These are phyloP conservation scores for Trichopus zeylanicus DNA, from an alignment of 116 monocot species.

Conservation along the genomic window DNA sequence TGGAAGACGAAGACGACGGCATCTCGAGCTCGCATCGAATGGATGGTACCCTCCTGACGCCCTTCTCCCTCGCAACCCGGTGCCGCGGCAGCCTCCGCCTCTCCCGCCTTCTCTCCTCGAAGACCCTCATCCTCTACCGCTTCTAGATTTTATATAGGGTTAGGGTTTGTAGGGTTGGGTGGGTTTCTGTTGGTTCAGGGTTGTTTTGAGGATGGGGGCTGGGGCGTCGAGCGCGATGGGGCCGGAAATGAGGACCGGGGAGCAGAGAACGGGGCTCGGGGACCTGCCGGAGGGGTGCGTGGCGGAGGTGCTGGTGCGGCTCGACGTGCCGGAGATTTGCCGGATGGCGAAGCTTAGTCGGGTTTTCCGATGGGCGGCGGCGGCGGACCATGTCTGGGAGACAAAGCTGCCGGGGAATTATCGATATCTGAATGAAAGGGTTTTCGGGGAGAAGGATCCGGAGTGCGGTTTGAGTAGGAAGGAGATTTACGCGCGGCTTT, in stretches of 20 bases:
- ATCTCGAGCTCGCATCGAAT: not conserved
- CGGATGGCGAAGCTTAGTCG: conserved; percentile 47
- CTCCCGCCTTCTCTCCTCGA: conserved; percentile 8
- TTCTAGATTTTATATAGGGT: not conserved
- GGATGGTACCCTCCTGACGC: conserved; percentile 1
- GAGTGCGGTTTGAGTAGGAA: conserved; percentile 32
- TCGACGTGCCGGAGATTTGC: conserved; percentile 70
- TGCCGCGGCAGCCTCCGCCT: not conserved
- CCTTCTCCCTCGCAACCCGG: not conserved
- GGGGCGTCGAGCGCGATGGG: conserved; percentile 23
- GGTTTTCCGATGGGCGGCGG: conserved; percentile 53
- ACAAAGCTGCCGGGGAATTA: conserved; percentile 63
- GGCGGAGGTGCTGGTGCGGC: conserved; percentile 43
- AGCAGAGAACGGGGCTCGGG: conserved; percentile 24
- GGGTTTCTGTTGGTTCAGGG: not conserved
- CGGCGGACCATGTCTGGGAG: conserved; percentile 72
- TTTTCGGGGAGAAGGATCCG: not conserved
- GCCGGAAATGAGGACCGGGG: conserved; percentile 3
- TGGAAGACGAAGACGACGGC: too few species aligned
- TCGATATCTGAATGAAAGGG: conserved; percentile 25
- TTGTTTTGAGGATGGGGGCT: conserved; percentile 31
- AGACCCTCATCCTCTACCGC: conserved; percentile 12
- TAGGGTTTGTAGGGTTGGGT: too few species aligned
- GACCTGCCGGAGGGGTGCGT: conserved; percentile 84
- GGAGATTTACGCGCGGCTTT: conserved; percentile 71